Evolutionary conservation across 768 basidiomycete genomes (phyloP), one percentile per base, ranked within the genome.

Genomic region (Termitomyces sp.): DNA sequence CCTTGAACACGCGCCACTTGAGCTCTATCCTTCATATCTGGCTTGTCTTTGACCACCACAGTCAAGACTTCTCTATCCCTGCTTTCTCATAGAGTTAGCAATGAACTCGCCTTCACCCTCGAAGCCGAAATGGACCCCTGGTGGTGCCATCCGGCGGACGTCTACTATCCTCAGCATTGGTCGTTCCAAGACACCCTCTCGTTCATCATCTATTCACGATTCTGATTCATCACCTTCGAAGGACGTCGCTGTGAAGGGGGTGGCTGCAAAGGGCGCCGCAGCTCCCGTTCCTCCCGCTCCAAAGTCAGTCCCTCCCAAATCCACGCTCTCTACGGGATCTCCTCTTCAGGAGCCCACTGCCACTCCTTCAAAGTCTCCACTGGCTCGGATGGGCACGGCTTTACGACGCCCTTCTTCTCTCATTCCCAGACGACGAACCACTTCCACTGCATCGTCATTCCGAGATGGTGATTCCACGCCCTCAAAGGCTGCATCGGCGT

Each of bases 121-220:
- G 13, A 58, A 58, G 52, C 52, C 57, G 43, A 58, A 53, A 53
- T 58, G 57, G 57, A 48, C 46, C 52, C 44, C 57, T 58, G 57
- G 57, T 20, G 57, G 57, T 10, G 46, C 52, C 52, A 42, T 53
- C 2, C 57, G 57, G 27, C 57, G 57, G 9, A 54, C 57, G 12
- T 58, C 57, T 32, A 58, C 51, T 5, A 42, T 58, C 26, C 51
- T 58, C 37, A 58, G 57, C 46, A 48, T 58, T 10, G 52, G 57
- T 7, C 57, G 57, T 18, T 46, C 56, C 29, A 58, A 58, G 29
- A 58, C 57, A 14, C 57, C 57, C 18, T 58, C 57, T 8, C 52
- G 57, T n/a, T 52, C 57, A 32, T 58, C 57, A 3, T 53, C 57
- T 2, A 20, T 53, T 12, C 26, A 48, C 37, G 50, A 53, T 18